Percentiles rank a stretch among this genome's conserved stretches.
Conservation (phyloP, 305 asterid genomes). For the Lippia alba region DNA sequence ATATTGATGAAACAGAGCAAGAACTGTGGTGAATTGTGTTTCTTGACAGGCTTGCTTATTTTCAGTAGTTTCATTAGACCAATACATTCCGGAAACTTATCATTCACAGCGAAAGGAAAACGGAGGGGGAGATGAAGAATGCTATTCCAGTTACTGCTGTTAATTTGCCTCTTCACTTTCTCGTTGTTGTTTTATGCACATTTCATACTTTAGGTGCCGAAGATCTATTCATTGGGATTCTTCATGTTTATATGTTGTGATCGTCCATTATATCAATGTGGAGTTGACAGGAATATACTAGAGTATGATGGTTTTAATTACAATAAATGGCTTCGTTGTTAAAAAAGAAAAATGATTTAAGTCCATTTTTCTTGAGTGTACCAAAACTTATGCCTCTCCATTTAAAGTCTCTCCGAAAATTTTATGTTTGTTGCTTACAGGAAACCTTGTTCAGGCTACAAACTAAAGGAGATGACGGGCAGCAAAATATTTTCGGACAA, state of each 20-base stretch:
- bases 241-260: not conserved
- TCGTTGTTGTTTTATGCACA: not conserved
- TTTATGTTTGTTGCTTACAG: conserved; percentile 44
- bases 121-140: too few relatives aligned
- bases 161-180: not conserved
- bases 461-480: conserved; percentile 88
- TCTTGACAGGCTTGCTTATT: too few relatives aligned
- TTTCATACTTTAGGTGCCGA: not conserved
- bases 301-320: not conserved
- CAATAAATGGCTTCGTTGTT: not conserved
- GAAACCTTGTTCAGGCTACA: conserved; percentile 90
- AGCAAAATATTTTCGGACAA: conserved; percentile 75
- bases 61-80: too few relatives aligned
- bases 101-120: too few relatives aligned
- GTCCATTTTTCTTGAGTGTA: not conserved
- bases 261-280: not conserved
- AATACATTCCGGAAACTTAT: too few relatives aligned
- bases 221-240: not conserved
- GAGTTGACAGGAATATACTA: not conserved
- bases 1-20: too few relatives aligned
- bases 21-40: too few relatives aligned
- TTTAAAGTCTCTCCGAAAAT: not conserved
- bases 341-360: not conserved
- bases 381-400: not conserved
- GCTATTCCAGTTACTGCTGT: not conserved